These are phyloP conservation scores for Globisporangium acanthophoron DNA, from an alignment of 352 stramenopile species.

Conservation along the genomic window DNA sequence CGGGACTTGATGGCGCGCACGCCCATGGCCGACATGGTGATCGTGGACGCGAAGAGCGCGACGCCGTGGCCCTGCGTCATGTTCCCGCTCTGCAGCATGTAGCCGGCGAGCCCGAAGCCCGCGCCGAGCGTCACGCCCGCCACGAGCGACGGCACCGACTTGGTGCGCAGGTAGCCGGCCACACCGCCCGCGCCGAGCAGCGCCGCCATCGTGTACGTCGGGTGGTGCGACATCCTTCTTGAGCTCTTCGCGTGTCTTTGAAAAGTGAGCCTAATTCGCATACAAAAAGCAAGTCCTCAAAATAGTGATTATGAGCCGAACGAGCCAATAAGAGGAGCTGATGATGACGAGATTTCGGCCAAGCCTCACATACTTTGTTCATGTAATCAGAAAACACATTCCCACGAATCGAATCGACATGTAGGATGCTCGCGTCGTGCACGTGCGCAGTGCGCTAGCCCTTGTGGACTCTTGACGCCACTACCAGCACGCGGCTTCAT, in stretches of 20 bases:
- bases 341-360: no score
- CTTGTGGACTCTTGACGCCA: no score
- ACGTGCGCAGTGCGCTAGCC: no score
- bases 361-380: no score
- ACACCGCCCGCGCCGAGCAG: conserved; percentile 59
- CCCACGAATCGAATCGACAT: no score
- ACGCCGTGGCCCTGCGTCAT: conserved; percentile 82
- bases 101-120: conserved; percentile 73
- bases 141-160: conserved; percentile 76
- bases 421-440: no score
- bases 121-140: conserved; percentile 75
- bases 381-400: no score
- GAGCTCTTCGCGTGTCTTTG: conserved; percentile 5
- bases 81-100: conserved; percentile 71
- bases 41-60: conserved; percentile 72
- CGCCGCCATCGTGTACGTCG: conserved; percentile 80
- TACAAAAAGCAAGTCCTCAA: background rate
- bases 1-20: conserved; percentile 67
- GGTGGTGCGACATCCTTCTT: conserved; percentile 61
- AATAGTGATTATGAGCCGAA: background rate
- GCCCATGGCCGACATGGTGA: conserved; percentile 85
- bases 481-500: background rate
- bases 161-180: conserved; percentile 78
- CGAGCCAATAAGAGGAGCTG: no score
- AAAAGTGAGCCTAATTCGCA: background rate